Evolutionary conservation across 2,329 filamentous ascomycete genomes (phyloP), one percentile per base, ranked within the genome.

Genomic region (Botrytis sinoallii): DNA sequence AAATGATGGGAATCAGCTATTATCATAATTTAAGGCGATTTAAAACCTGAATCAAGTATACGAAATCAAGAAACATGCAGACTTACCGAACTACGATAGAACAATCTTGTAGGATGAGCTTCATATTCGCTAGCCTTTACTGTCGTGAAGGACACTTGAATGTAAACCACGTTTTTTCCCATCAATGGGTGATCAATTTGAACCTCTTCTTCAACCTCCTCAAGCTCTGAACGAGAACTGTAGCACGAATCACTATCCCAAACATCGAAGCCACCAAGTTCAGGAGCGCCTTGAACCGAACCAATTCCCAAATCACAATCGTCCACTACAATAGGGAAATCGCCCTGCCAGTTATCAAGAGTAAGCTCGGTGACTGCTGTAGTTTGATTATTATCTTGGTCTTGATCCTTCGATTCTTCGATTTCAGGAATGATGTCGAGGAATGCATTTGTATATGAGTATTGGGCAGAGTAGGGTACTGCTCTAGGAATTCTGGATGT

Each of bases 131-230:
- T 42, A 12, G 18, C 20, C 14, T 69, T 69, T 2, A 69, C 66
- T 32, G 10, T 9, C 1, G 18, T 40, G 40, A 57, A 69, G 7
- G 66, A 57, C 18, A 42, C n/a, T 25, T 12, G 18, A 32, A 69
- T 69, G 18, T 35, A 8, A 40, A 69, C 52, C 1, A 69, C 66
- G 10, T 57, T 48, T 29, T 57, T 57, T 25, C 66, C 66, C 66
- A 69, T 57, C 6, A 69, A 42, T 1, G 66, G 66, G 18, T 69
- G 48, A 16, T 57, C 48, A 14, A 59, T 59, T 12, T 3, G 25
- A 32, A 44, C 2, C 9, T 55, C 35, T 18, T 68, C 48, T 57
- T 57, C 66, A 5, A 42, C 66, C 4, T 42, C 66, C 38, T 69
- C 46, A 2, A 38, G 14, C 48, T 32, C 46, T 0, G 48, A 16